A percentile compares a stretch with the other conserved stretches of the same genome.
These are phyloP conservation scores for Trichoderma reesei DNA, from an alignment of 495 filamentous ascomycete genomes.

Conservation along the genomic window DNA sequence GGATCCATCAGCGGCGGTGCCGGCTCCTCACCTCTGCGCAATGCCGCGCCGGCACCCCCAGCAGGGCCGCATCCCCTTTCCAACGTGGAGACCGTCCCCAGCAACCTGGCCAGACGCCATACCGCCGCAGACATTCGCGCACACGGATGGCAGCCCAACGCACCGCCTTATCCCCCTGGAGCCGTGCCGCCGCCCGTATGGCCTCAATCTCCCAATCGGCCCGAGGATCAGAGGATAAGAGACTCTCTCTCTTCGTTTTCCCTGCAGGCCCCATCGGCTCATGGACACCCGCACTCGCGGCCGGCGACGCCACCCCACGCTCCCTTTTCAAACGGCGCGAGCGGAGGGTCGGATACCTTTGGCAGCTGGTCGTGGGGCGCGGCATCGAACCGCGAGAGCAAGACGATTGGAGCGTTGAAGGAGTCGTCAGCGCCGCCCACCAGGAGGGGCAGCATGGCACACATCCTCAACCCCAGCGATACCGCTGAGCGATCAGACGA, in stretches of 20 bases:
- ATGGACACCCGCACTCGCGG: constrained; percentile 40
- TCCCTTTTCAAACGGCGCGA: constrained; percentile 12
- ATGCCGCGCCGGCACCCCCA: constrained; percentile 56
- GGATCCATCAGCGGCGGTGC: constrained; percentile 57
- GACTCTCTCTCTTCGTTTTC: constrained; percentile 79
- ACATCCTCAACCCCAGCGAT: constrained; percentile 61
- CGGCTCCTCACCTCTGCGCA: constrained; percentile 59
- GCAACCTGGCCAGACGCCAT: constrained; percentile 66
- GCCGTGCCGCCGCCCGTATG: constrained; percentile 70
- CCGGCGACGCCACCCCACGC: constrained; percentile 57
- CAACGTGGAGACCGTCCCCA: constrained; percentile 63
- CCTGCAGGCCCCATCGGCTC: constrained; percentile 38
- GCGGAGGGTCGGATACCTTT: constrained; percentile 34
- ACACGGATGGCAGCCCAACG: constrained; percentile 64
- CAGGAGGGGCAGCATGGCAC: constrained; percentile 48
- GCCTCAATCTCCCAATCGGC: constrained; percentile 75
- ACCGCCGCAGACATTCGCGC: constrained; percentile 93
- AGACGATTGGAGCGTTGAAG: constrained; percentile 33
- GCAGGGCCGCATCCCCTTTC: constrained; percentile 68
- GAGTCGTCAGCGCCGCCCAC: constrained; percentile 49
- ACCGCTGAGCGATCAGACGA: constrained; percentile 36
- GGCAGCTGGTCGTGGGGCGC: constrained; percentile 47
- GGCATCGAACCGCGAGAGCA: constrained; percentile 27
- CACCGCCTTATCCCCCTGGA: not conserved
- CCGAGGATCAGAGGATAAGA: constrained; percentile 69